Conservation (phyloP, 2,329 filamentous ascomycete species). For the Pseudocercospora fijiensis region DNA sequence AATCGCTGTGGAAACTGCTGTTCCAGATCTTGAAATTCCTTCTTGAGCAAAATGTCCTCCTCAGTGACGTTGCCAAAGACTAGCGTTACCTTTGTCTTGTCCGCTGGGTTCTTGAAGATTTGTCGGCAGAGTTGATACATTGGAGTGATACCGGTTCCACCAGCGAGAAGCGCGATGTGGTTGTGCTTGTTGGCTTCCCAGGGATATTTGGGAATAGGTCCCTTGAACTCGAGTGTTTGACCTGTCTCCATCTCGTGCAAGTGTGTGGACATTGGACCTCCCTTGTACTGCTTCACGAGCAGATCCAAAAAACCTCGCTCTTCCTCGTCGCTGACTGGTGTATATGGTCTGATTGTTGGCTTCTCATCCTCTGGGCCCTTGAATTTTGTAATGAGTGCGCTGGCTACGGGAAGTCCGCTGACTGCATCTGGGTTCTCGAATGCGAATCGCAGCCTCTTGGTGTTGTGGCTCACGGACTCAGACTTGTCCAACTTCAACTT, state of each 20-base stretch:
- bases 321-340: slow-evolving; percentile 83
- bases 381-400: slow-evolving; percentile 87
- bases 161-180: slow-evolving; percentile 84
- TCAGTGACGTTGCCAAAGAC: slow-evolving; percentile 88
- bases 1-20: slow-evolving; percentile 95
- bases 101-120: slow-evolving; percentile 94
- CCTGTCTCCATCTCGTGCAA: slow-evolving; percentile 79
- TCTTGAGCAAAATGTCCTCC: slow-evolving; percentile 87
- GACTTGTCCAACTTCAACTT: slow-evolving; percentile 75
- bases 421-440: slow-evolving; percentile 81
- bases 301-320: slow-evolving; percentile 80
- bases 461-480: slow-evolving; percentile 87
- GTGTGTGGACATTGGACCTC: slow-evolving; percentile 88
- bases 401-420: slow-evolving; percentile 77
- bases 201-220: slow-evolving; percentile 88
- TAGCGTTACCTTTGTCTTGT: slow-evolving; percentile 96
- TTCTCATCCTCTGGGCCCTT: slow-evolving; percentile 81
- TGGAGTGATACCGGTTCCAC: slow-evolving; percentile 93
- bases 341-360: slow-evolving; percentile 87
- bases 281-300: slow-evolving; percentile 85
- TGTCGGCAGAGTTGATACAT: slow-evolving; percentile 92
- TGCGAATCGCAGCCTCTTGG: slow-evolving; percentile 86
- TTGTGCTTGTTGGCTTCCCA: slow-evolving; percentile 91
- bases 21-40: slow-evolving; percentile 81
- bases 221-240: slow-evolving; percentile 86